Evolutionary conservation across 192 early-diverging fungal genomes (phyloP), one percentile per base, ranked within the genome.

Genomic region (Coemansia sp.): DNA sequence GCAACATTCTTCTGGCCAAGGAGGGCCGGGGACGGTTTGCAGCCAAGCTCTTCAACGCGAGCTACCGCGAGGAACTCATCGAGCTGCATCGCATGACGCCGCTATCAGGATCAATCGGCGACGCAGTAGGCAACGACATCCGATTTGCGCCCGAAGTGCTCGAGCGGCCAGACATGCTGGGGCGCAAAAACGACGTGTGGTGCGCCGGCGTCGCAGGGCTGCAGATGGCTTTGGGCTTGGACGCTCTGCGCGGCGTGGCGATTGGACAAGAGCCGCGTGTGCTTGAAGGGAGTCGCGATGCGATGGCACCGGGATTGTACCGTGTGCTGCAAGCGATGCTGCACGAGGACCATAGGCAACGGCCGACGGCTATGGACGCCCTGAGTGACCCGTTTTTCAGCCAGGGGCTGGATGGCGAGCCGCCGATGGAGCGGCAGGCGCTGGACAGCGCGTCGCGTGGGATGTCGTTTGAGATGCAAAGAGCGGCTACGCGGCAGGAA

Each of bases 171-270:
- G 81, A 84, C 17, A 67, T 83, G 12, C 85, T 86, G 53, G 84
- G 81, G 13, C 62, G 83, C 46, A 89, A 89, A 48, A 89, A 90
- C 62, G 89, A 91, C 64, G 81, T 91, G 15, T 91, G 86, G 84
- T 86, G 84, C 41, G 70, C 83, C 0, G 88, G 87, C 17, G 65
- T 87, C 14, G 77, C 86, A 0, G 83, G 84, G 14, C 58, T 90
- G 39, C 84, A 88, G 46, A 91, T 91, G 89, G 55, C 84, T 5
- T 82, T 85, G 67, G 89, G 89, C 13, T 55, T 73, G 12, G 86
- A 88, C 21, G 68, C 75, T 1, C 73, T 85, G 21, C 65, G 58
- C 17, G 62, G 70, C 19, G 86, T 72, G 19, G 56, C 64, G 1
- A 62, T 84, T 60, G 80, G 76, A 17, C 61, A 73, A 12, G 78